These are phyloP conservation scores for Amanita muscaria DNA, from an alignment of 768 basidiomycete species.

Conservation along the genomic window DNA sequence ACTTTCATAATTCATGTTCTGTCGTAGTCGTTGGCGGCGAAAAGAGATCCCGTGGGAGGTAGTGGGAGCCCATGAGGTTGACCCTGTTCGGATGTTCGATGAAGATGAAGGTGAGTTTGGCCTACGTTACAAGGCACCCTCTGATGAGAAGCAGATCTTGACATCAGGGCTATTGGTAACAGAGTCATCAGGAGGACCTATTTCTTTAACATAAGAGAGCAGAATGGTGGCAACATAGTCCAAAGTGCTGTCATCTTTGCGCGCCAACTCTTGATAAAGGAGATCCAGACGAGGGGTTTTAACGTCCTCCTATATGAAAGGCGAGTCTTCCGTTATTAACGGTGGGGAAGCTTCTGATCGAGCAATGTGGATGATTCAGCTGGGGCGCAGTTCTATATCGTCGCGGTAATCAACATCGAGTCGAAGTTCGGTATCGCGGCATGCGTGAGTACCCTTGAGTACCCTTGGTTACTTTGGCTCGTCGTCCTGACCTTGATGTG, in stretches of 20 bases:
- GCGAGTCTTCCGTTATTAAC: slow-evolving; percentile 23
- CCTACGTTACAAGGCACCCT: background rate
- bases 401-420: slow-evolving; percentile 50
- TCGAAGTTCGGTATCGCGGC: slow-evolving; percentile 63
- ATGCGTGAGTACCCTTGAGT: slow-evolving; percentile 33
- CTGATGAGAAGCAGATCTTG: slow-evolving; percentile 4
- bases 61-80: slow-evolving; percentile 54
- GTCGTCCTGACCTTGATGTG: slow-evolving; percentile 6
- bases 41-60: slow-evolving; percentile 71
- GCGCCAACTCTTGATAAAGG: slow-evolving; percentile 52
- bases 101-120: slow-evolving; percentile 46
- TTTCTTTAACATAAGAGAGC: slow-evolving; percentile 47
- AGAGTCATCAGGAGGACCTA: slow-evolving; percentile 52
- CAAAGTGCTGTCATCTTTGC: slow-evolving; percentile 52
- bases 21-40: slow-evolving; percentile 43
- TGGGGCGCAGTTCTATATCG: slow-evolving; percentile 64
- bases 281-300: slow-evolving; percentile 44
- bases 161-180: slow-evolving; percentile 41
- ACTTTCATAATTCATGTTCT: slow-evolving; percentile 14
- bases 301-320: slow-evolving; percentile 64
- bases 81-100: slow-evolving; percentile 56
- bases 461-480: background rate
- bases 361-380: no score
- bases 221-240: slow-evolving; percentile 37
- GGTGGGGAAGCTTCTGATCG: no score